Evolutionary conservation across 495 filamentous ascomycete genomes (phyloP).

Genomic region (Trichoderma erinaceum): DNA sequence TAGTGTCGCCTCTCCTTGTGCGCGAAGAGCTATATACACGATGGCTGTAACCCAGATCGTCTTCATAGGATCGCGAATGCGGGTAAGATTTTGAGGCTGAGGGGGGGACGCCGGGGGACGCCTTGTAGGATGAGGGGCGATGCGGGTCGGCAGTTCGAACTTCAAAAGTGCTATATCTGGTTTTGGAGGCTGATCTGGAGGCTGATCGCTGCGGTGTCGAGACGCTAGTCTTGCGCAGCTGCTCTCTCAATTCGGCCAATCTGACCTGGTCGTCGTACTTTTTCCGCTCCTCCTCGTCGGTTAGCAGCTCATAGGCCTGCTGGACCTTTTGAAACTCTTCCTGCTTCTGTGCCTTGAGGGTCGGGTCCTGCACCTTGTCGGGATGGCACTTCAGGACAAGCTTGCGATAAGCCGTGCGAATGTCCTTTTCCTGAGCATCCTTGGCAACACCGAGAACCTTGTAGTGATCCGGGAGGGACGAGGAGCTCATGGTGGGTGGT

Average conservation of each 20-base stretch:
- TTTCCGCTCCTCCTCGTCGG: conserved; percentile 62
- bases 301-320: conserved; percentile 85
- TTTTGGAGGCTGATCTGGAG: conserved; percentile 20
- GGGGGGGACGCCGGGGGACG: conserved; percentile 22
- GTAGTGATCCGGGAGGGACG: conserved; percentile 74
- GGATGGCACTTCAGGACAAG: conserved; percentile 90
- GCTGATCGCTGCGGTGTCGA: conserved; percentile 30
- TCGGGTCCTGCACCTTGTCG: conserved; percentile 81
- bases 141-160: conserved; percentile 31
- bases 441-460: conserved; percentile 68
- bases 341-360: conserved; percentile 58
- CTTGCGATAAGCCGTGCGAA: conserved; percentile 81
- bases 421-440: conserved; percentile 64
- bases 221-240: conserved; percentile 28
- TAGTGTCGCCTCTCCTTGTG: conserved; percentile 34
- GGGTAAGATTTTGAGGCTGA: conserved; percentile 24
- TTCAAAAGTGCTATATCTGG: conserved; percentile 20
- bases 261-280: conserved; percentile 73
- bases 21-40: conserved; percentile 28
- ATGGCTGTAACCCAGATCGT: conserved; percentile 25
- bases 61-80: conserved; percentile 39
- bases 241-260: conserved; percentile 44
- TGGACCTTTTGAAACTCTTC: conserved; percentile 92
- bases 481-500: conserved; percentile 50
- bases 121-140: conserved; percentile 23